Evolutionary conservation across 331 rosid genomes (phyloP).

Genomic region (Saraca asoca): DNA sequence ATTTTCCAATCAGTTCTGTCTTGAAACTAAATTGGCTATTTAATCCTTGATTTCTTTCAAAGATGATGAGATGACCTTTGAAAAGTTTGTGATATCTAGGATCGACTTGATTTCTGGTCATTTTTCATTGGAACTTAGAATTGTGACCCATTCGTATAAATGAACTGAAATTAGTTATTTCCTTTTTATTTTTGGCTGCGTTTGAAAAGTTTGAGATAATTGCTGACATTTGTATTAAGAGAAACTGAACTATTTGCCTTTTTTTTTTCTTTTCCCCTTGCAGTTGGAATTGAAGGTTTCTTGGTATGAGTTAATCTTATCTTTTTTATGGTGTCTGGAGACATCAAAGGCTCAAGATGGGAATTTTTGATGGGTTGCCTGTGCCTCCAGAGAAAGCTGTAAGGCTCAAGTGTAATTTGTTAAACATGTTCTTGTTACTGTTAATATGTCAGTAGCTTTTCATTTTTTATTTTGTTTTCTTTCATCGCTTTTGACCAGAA

Average conservation of each 20-base stretch:
- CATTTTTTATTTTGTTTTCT: not conserved
- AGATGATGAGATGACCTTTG: too few species aligned
- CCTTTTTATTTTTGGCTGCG: constrained; percentile 25
- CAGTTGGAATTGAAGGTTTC: constrained; percentile 39
- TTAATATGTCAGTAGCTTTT: not conserved
- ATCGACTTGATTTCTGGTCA: too few species aligned
- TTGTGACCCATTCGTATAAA: too few species aligned
- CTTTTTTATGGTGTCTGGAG: constrained; percentile 38
- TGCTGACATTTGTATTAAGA: constrained; percentile 14
- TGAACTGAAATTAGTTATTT: not conserved
- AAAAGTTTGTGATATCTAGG: too few species aligned
- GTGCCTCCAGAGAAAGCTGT: constrained; percentile 78
- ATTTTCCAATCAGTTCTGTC: too few species aligned
- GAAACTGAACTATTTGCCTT: constrained; percentile 2
- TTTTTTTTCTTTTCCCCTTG: constrained; percentile 22
- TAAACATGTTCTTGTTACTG: constrained; percentile 3
- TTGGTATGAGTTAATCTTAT: constrained; percentile 45
- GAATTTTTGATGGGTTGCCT: constrained; percentile 88
- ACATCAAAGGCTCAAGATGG: constrained; percentile 63
- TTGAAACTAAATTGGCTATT: too few species aligned
- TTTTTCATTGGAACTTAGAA: too few species aligned
- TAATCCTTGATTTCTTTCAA: too few species aligned
- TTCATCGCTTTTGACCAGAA: not conserved
- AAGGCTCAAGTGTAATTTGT: constrained; percentile 35
- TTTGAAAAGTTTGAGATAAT: not conserved